Evolutionary conservation across 2,329 filamentous ascomycete genomes (phyloP).

Genomic region (Fulvia fulva): DNA sequence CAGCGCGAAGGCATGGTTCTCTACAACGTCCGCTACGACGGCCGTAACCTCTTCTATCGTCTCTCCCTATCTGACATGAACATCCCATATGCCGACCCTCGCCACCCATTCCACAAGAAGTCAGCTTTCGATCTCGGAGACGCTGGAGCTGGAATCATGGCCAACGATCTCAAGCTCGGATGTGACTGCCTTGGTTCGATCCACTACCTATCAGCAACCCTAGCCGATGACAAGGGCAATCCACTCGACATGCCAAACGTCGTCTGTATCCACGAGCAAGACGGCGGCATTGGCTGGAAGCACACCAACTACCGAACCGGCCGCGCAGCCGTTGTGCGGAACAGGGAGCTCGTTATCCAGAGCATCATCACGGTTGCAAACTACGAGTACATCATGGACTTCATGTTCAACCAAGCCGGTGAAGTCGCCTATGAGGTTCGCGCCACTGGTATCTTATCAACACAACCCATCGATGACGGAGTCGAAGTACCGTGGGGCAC

Average conservation of each 20-base stretch:
- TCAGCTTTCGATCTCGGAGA: conserved; percentile 68
- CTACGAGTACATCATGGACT: conserved; percentile 65
- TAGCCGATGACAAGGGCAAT: conserved; percentile 56
- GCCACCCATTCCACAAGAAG: conserved; percentile 66
- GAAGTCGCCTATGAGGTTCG: conserved; percentile 64
- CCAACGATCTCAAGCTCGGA: conserved; percentile 65
- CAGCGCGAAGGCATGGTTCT: conserved; percentile 63
- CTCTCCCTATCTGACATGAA: conserved; percentile 66
- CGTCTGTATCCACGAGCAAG: conserved; percentile 67
- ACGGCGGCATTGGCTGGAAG: conserved; percentile 66
- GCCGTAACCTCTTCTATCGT: conserved; percentile 63
- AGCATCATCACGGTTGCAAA: conserved; percentile 56
- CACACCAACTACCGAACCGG: conserved; percentile 68
- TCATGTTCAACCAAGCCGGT: conserved; percentile 67
- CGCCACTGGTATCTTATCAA: conserved; percentile 65
- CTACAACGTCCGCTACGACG: conserved; percentile 54
- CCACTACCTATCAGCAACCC: conserved; percentile 59
- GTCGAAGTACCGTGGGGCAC: conserved; percentile 63
- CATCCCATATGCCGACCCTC: conserved; percentile 60
- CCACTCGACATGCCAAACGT: conserved; percentile 58
- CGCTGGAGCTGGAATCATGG: conserved; percentile 61
- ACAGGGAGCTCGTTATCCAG: conserved; percentile 63
- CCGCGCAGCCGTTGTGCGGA: conserved; percentile 59
- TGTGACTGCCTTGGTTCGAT: conserved; percentile 69
- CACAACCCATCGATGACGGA: conserved; percentile 63